Percentiles rank a stretch among this genome's conserved stretches.
Evolutionary conservation across 495 filamentous ascomycete genomes (phyloP).

Genomic region (Hypoxylon fuscum): DNA sequence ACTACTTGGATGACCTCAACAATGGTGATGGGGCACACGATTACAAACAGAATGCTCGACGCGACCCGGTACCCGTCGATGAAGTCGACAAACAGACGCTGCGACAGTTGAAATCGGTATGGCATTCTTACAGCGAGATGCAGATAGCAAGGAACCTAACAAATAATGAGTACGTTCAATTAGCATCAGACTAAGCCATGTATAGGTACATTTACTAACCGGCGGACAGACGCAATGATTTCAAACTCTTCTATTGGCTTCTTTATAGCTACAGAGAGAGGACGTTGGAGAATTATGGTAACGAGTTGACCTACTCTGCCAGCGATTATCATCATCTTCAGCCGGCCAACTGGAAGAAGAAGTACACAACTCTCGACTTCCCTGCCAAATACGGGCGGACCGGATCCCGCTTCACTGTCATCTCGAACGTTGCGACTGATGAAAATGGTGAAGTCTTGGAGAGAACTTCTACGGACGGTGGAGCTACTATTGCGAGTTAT

Average conservation of each 20-base stretch:
- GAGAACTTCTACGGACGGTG: slow-evolving; percentile 33
- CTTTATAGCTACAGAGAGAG: slow-evolving; percentile 82
- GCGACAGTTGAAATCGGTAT: slow-evolving; percentile 84
- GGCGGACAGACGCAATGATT: slow-evolving; percentile 73
- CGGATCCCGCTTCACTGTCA: slow-evolving; percentile 75
- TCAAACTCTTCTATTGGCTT: slow-evolving; percentile 89
- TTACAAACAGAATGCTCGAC: slow-evolving; percentile 38
- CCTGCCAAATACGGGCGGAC: slow-evolving; percentile 60
- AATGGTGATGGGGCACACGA: slow-evolving; percentile 37
- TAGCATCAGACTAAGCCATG: background rate
- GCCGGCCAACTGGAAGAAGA: slow-evolving; percentile 57
- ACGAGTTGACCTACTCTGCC: slow-evolving; percentile 76
- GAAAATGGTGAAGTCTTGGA: slow-evolving; percentile 31
- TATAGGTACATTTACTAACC: slow-evolving; percentile 40
- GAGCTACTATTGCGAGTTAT: slow-evolving; percentile 67
- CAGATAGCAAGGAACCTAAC: slow-evolving; percentile 71
- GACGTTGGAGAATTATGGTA: slow-evolving; percentile 82
- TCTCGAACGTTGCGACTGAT: slow-evolving; percentile 63
- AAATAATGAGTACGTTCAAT: slow-evolving; percentile 66
- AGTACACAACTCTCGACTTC: slow-evolving; percentile 61
- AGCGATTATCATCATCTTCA: slow-evolving; percentile 89
- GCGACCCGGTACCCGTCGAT: slow-evolving; percentile 47
- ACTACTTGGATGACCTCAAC: slow-evolving; percentile 67
- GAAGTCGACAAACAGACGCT: slow-evolving; percentile 83
- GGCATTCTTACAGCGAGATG: slow-evolving; percentile 82